Evolutionary conservation across 495 filamentous ascomycete species (phyloP), one percentile per base, ranked within the genome.

Genomic region (Trichoderma virens): DNA sequence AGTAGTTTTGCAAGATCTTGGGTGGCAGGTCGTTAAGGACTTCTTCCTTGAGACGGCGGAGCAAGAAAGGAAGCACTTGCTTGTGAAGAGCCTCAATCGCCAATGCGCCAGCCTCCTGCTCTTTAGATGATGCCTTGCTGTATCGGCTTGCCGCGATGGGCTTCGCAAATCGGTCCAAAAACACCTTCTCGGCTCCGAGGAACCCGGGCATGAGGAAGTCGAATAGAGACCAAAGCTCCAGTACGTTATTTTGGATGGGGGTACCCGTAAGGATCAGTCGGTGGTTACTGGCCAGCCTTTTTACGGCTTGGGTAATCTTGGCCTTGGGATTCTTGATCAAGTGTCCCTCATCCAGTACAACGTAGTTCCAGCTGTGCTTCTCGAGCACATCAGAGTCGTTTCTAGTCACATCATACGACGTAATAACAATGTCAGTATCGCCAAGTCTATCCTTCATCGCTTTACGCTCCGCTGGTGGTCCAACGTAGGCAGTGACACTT

Each of bases 131-230:
- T 18, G 92, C 94, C 74, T 98, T 97, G 76, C 90, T 90, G 74
- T 92, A 95, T 30, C 94, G 90, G 72, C 89, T 93, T 31, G 92
- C 92, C 0, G 93, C 92, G 67, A 98, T 98, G 23, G 94, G 94
- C 74, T 98, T 98, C 16, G 94, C 93, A 67, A 98, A 98, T 27
- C 94, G 86, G 71, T 98, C 95, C 51, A 96, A 79, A 82, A 98
- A 98, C 30, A 98, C 93, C 75, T 97, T 98, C 70, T 98, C 94
- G 0, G 94, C 91, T n/a, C 94, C 94, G 8, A 98, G 79, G 82
- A 98, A 98, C 7, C 94, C 95, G 5, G 94, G 94, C 94, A 98
- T 98, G 65, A 98, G 78, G 79, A 98, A 98, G 75, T 98, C 94
- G 70, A 98, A 98, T 8, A 98, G 77, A 0, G 92, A 96, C 94